Percentiles rank a stretch among this genome's conserved stretches.
Evolutionary conservation across 2,329 filamentous ascomycete species (phyloP).

Genomic region (Chaetomium olivaceum): DNA sequence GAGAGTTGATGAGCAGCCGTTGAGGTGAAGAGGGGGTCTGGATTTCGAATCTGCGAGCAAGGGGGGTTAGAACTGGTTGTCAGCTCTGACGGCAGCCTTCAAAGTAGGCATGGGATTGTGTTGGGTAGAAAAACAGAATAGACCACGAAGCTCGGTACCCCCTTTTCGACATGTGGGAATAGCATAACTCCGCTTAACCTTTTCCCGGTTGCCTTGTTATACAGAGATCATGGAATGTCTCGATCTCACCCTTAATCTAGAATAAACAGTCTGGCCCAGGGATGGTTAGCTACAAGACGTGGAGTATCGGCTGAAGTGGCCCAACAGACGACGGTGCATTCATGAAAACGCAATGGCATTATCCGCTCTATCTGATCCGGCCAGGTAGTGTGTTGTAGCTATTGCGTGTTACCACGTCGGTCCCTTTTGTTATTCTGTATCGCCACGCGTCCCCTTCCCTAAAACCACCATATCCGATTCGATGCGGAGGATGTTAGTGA

Average conservation of each 20-base stretch:
- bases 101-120: neutral
- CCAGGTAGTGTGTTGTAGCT: neutral
- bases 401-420: neutral
- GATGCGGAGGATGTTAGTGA: neutral
- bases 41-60: neutral
- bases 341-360: neutral
- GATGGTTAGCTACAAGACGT: neutral
- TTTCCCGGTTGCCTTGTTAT: no score
- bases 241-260: no score
- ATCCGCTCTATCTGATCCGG: neutral
- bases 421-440: neutral
- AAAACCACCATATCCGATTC: constrained; percentile 10
- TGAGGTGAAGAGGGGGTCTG: neutral
- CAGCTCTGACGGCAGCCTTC: neutral
- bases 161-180: neutral
- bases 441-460: constrained; percentile 4
- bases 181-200: no score
- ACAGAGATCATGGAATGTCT: no score
- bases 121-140: neutral
- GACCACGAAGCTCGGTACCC: neutral
- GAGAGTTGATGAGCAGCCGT: neutral
- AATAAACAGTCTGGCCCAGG: neutral
- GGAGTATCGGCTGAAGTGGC: neutral
- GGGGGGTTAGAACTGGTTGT: neutral
- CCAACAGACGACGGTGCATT: neutral